Conservation (phyloP, 2,329 filamentous ascomycete genomes). For the Coniosporium tulheliwenetii region DNA sequence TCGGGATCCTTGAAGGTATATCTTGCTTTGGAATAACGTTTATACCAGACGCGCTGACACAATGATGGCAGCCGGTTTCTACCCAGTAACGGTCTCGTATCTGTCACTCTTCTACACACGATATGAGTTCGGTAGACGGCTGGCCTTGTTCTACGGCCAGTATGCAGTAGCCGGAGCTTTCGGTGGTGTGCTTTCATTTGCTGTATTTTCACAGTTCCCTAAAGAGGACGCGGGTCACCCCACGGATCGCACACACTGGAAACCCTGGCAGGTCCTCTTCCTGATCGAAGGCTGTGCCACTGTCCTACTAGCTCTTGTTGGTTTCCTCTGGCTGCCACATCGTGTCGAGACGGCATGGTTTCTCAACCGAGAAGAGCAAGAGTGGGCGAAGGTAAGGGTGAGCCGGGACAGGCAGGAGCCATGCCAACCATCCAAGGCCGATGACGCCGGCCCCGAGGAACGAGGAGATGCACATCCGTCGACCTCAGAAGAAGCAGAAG, state of each 20-base stretch:
- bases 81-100: conserved; percentile 42
- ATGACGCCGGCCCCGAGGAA: background rate
- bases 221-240: background rate
- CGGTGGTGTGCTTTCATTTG: conserved; percentile 37
- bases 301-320: conserved; percentile 27
- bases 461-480: conserved; percentile 11
- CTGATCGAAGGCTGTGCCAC: conserved; percentile 32
- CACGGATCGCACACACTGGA: conserved; percentile 16
- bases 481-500: conserved; percentile 6
- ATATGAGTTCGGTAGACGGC: conserved; percentile 38
- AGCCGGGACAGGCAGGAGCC: conserved; percentile 5
- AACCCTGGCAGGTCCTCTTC: conserved; percentile 36
- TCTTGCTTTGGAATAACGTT: background rate
- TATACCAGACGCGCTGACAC: conserved; percentile 1
- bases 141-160: conserved; percentile 42
- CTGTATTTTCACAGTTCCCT: conserved; percentile 29
- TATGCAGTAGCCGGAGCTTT: conserved; percentile 40
- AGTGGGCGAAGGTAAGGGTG: conserved; percentile 32
- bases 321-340: conserved; percentile 35
- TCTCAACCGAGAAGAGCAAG: conserved; percentile 27
- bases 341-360: conserved; percentile 36
- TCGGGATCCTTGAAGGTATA: conserved; percentile 30
- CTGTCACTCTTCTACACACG: conserved; percentile 42
- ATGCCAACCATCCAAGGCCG: background rate
- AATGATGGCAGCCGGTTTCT: conserved; percentile 33